Conservation (phyloP, 495 filamentous ascomycete genomes). For the Talaromyces proteolyticus region DNA sequence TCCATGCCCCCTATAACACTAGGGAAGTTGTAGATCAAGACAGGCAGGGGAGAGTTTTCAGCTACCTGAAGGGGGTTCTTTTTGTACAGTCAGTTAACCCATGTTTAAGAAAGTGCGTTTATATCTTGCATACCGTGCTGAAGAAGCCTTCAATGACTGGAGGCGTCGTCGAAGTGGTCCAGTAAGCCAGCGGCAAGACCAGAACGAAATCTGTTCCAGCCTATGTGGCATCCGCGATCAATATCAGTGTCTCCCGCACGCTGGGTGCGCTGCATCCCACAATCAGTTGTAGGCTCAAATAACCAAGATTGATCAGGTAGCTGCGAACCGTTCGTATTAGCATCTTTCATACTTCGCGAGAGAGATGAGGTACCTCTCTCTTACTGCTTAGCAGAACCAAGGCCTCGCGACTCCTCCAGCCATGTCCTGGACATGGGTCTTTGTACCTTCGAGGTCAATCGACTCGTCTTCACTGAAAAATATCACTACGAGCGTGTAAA, state of each 20-base stretch:
- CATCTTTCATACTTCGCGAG: constrained; percentile 48
- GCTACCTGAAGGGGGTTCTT: constrained; percentile 53
- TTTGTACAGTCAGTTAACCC: background rate
- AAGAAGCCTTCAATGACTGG: constrained; percentile 62
- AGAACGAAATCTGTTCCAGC: constrained; percentile 72
- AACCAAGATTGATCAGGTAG: constrained; percentile 56
- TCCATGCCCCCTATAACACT: constrained; percentile 68
- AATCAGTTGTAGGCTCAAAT: constrained; percentile 56
- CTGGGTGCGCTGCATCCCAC: constrained; percentile 73
- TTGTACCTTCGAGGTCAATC: constrained; percentile 51
- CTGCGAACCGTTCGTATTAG: constrained; percentile 61
- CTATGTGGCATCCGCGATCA: constrained; percentile 59
- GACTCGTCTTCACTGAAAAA: constrained; percentile 39
- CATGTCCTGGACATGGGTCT: constrained; percentile 63
- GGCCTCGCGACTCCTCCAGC: constrained; percentile 60
- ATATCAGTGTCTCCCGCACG: constrained; percentile 61
- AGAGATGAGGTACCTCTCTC: constrained; percentile 65
- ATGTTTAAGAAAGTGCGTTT: background rate
- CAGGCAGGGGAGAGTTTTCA: constrained; percentile 62
- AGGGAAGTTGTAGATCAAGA: constrained; percentile 84
- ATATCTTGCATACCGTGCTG: constrained; percentile 5
- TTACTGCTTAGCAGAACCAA: constrained; percentile 71
- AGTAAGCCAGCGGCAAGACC: constrained; percentile 71
- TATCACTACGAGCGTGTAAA: constrained; percentile 50
- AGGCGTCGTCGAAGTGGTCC: constrained; percentile 48